These are phyloP conservation scores for Coniochaeta ligniaria DNA, from an alignment of 2,329 filamentous ascomycete species.

Conservation along the genomic window DNA sequence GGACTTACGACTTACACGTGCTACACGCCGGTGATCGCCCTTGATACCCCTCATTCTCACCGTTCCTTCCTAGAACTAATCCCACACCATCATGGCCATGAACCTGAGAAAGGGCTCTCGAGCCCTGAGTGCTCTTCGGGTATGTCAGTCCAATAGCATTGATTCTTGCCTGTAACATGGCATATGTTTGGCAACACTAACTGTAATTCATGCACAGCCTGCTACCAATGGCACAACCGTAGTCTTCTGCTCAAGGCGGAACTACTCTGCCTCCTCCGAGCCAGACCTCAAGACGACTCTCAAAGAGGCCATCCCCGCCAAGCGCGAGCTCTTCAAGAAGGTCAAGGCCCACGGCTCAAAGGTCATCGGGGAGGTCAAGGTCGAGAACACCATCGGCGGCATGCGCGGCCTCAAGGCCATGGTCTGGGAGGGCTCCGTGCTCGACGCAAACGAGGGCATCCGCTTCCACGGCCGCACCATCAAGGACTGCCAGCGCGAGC, in stretches of 20 bases:
- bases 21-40: background rate
- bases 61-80: background rate
- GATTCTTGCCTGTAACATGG: no score
- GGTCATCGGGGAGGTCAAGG: constrained; percentile 84
- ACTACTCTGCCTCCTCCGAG: constrained; percentile 70
- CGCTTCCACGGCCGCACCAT: constrained; percentile 97
- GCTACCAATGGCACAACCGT: constrained; percentile 16
- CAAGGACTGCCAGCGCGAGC: constrained; percentile 90
- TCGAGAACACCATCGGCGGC: constrained; percentile 89
- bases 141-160: constrained; percentile 27
- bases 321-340: constrained; percentile 87
- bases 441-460: constrained; percentile 95
- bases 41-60: background rate
- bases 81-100: constrained; percentile 47
- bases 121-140: constrained; percentile 58
- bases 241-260: constrained; percentile 31
- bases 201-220: constrained; percentile 14
- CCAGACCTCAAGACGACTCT: constrained; percentile 86
- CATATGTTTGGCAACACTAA: background rate
- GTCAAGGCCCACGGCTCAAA: constrained; percentile 82
- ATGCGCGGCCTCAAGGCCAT: constrained; percentile 98
- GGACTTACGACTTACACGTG: background rate
- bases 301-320: constrained; percentile 77
- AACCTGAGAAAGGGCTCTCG: constrained; percentile 54
- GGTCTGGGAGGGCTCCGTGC: constrained; percentile 97